Evolutionary conservation across 75 land plant genomes (phyloP).

Genomic region (Selaginella moellendorffii): DNA sequence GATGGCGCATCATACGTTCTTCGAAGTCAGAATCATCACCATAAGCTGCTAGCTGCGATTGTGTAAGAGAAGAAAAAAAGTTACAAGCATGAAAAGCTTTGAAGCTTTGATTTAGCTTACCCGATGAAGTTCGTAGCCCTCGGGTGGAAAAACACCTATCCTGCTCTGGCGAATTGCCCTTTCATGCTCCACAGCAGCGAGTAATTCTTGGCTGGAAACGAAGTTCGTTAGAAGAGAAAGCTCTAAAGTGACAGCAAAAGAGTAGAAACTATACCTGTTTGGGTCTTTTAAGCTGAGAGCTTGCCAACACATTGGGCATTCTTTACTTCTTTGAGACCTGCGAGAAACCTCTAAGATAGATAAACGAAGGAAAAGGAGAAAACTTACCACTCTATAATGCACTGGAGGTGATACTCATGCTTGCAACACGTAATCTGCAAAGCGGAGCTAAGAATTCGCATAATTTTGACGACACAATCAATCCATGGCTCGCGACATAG

Average conservation of each 20-base stretch:
- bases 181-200: slow-evolving; percentile 79
- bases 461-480: no score
- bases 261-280: slow-evolving; percentile 34
- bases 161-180: slow-evolving; percentile 36
- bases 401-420: slow-evolving; percentile 95
- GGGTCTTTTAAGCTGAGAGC: slow-evolving; percentile 76
- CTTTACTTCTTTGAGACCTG: slow-evolving; percentile 96
- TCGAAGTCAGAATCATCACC: slow-evolving; percentile 77
- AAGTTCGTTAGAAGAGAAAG: neutral
- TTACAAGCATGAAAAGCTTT: neutral
- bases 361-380: neutral
- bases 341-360: neutral
- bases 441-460: no score
- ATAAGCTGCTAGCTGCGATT: slow-evolving; percentile 76
- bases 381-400: slow-evolving; percentile 89
- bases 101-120: slow-evolving; percentile 32
- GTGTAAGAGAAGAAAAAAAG: no score
- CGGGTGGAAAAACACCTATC: slow-evolving; percentile 47
- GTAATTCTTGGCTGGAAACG: slow-evolving; percentile 68
- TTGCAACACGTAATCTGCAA: slow-evolving; percentile 80
- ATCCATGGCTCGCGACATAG: no score
- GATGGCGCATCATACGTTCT: slow-evolving; percentile 91
- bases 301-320: slow-evolving; percentile 99
- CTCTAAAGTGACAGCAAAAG: neutral
- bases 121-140: slow-evolving; percentile 70